A percentile compares a stretch with the other conserved stretches of the same genome.
These are phyloP conservation scores for Hypsizygus ulmarius DNA, from an alignment of 1,284 basidiomycete species.

Conservation along the genomic window DNA sequence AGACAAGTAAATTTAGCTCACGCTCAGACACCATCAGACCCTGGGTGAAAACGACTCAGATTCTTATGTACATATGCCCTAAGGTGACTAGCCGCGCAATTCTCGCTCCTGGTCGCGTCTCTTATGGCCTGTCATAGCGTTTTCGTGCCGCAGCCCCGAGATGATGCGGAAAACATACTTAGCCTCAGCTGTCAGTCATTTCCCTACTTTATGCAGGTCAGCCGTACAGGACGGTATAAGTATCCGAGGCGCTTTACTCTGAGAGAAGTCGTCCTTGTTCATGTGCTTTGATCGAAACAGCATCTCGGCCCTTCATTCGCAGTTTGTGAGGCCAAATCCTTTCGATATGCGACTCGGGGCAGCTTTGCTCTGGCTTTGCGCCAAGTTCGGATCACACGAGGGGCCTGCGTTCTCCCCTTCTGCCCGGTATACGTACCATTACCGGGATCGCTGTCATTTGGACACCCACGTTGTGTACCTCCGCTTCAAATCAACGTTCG, in stretches of 20 bases:
- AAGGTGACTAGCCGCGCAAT: too few species aligned
- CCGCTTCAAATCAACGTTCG: too few species aligned
- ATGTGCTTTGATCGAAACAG: constrained; percentile 11
- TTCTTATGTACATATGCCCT: background rate
- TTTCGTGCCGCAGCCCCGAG: background rate
- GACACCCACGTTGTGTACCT: background rate
- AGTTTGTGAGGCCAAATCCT: constrained; percentile 3
- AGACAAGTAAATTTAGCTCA: background rate
- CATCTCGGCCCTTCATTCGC: background rate
- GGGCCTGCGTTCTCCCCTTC: background rate
- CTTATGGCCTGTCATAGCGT: too few species aligned
- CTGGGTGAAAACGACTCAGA: background rate
- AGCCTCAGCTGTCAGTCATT: constrained; percentile 1
- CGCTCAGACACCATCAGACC: constrained; percentile 8
- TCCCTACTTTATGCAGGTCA: too few species aligned
- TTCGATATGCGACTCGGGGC: background rate
- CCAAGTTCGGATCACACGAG: constrained; percentile 8
- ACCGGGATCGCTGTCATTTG: background rate
- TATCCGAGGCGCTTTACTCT: background rate
- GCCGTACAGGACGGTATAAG: background rate
- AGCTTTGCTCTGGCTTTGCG: constrained; percentile 5
- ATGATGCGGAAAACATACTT: background rate
- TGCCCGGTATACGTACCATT: background rate
- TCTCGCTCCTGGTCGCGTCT: background rate
- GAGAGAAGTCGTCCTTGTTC: background rate